Evolutionary conservation across 345 rosid species (phyloP).

Genomic region (Eucalyptus erythrocorys): DNA sequence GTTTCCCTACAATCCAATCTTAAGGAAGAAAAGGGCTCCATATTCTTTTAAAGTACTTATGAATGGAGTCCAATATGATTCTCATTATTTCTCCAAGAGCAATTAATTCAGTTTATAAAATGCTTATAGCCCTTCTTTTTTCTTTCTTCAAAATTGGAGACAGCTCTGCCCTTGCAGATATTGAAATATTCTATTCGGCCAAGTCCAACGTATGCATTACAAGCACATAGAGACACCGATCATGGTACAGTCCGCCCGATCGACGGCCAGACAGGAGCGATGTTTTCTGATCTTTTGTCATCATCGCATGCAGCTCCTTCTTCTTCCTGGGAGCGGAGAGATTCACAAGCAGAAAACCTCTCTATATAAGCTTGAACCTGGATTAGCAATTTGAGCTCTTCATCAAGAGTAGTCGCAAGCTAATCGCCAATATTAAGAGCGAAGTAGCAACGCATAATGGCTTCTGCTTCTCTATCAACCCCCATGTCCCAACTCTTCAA

Average conservation of each 20-base stretch:
- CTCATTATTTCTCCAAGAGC: neutral
- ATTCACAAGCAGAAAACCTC: neutral
- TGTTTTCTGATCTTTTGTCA: neutral
- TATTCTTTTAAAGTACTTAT: neutral
- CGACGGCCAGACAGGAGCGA: neutral
- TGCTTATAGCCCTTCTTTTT: neutral
- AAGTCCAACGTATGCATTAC: neutral
- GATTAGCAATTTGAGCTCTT: neutral
- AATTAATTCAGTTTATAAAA: neutral
- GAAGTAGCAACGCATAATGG: neutral
- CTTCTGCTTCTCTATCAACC: neutral
- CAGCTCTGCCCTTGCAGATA: neutral
- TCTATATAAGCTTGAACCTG: neutral
- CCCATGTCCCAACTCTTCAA: neutral
- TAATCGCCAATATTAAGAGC: neutral
- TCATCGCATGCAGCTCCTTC: neutral
- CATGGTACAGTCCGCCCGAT: neutral
- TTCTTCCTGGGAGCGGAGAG: neutral
- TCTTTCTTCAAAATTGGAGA: neutral
- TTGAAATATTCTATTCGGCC: neutral
- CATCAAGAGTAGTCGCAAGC: neutral
- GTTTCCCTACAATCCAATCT: neutral
- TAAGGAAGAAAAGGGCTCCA: neutral
- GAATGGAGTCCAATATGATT: neutral
- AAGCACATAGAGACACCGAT: neutral